Conservation (phyloP, 495 filamentous ascomycete genomes). For the Collariella sp. region DNA sequence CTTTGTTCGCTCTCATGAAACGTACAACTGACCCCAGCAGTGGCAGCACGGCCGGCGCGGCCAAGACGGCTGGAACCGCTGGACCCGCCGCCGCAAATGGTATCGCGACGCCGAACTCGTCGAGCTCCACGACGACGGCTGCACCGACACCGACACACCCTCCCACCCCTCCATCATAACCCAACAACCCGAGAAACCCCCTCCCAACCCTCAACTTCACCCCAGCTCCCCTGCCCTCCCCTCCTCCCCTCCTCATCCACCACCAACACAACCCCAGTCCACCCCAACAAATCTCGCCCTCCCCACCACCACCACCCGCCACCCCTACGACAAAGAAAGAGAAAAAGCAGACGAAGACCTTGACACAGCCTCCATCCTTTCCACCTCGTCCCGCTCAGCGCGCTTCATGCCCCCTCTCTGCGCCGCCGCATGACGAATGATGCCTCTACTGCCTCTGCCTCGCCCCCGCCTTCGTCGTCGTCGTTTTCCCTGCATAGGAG, state of each 20-base stretch:
- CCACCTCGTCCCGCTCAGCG: constrained; percentile 24
- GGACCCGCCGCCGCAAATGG: constrained; percentile 92
- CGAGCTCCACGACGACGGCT: constrained; percentile 40
- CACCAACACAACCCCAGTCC: not conserved
- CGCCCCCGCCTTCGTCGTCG: no score
- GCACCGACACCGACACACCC: constrained; percentile 14
- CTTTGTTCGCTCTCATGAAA: not conserved
- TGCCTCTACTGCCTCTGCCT: not conserved
- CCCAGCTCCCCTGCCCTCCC: not conserved
- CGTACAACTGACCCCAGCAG: constrained; percentile 34
- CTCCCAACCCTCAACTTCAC: not conserved
- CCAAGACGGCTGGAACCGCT: constrained; percentile 88
- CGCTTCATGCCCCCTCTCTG: constrained; percentile 16
- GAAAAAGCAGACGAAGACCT: constrained; percentile 16
- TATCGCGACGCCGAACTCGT: constrained; percentile 91
- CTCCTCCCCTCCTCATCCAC: not conserved
- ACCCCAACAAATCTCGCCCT: not conserved
- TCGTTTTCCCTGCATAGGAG: no score
- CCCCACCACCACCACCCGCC: not conserved
- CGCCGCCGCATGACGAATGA: constrained; percentile 16
- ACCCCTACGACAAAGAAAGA: not conserved
- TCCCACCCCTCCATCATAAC: constrained; percentile 1
- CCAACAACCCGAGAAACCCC: not conserved
- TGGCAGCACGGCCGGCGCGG: constrained; percentile 89
- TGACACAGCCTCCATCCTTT: constrained; percentile 24